A percentile compares a stretch with the other conserved stretches of the same genome.
Evolutionary conservation across 257 asterid species (phyloP).

Genomic region (Solanum acaule): DNA sequence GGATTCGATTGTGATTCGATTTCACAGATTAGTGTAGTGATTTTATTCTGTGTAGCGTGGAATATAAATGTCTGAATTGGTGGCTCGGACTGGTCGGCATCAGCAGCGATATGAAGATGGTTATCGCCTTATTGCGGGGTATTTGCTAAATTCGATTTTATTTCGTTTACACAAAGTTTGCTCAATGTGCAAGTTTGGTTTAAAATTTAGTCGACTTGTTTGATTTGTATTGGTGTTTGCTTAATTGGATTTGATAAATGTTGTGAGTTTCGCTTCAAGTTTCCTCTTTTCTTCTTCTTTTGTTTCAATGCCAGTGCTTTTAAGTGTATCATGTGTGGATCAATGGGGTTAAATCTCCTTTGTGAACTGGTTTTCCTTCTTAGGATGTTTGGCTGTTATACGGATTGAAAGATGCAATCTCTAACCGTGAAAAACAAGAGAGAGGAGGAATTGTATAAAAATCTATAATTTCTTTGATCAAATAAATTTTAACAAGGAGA

Average conservation of each 20-base stretch:
- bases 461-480: not conserved
- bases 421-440: not conserved
- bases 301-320: not conserved
- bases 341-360: not conserved
- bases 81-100: slow-evolving; percentile 36
- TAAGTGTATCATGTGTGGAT: not conserved
- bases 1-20: not conserved
- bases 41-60: not conserved
- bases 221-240: not conserved
- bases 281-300: not conserved
- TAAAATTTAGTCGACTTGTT: not conserved
- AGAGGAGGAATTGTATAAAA: not conserved
- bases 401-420: not conserved
- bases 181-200: not conserved
- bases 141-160: not conserved
- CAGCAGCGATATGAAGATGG: slow-evolving; percentile 37
- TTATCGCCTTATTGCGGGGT: slow-evolving; percentile 35
- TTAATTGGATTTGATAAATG: not conserved
- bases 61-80: slow-evolving; percentile 15
- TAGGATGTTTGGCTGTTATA: not conserved
- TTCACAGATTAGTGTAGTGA: not conserved
- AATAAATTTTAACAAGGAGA: not conserved
- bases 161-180: not conserved
- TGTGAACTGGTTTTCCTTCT: not conserved
- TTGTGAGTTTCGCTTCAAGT: not conserved